phyloP scores from a whole-genome alignment of 371 early-diverging fungal species.

The Nematocida sp. region DNA sequence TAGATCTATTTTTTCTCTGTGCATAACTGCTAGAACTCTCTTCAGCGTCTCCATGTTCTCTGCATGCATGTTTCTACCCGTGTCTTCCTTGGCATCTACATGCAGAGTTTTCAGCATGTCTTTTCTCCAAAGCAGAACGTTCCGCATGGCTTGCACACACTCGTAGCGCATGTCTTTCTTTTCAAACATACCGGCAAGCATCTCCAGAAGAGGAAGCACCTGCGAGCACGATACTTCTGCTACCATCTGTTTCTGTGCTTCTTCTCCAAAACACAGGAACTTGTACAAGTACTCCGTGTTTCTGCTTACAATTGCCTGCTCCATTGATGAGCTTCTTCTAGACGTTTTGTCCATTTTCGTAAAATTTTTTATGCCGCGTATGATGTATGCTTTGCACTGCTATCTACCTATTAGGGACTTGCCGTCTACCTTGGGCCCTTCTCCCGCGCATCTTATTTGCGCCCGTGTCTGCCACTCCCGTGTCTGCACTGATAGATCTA shows the following conservation, averaged over 20 bases:
- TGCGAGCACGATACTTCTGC: neutral
- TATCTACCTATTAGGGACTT: neutral
- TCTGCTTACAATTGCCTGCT: conserved; percentile 46
- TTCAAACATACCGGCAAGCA: conserved; percentile 30
- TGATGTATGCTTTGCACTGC: no score
- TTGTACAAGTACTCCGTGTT: conserved; percentile 33
- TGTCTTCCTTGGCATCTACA: neutral
- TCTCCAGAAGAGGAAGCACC: conserved; percentile 27
- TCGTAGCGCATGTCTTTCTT: conserved; percentile 49
- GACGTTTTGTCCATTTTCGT: conserved; percentile 12
- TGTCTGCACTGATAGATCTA: no score
- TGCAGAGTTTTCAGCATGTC: conserved; percentile 1
- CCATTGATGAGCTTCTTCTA: conserved; percentile 5
- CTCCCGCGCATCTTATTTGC: no score
- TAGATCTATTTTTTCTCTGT: conserved; percentile 42
- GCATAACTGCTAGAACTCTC: conserved; percentile 14
- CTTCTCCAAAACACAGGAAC: conserved; percentile 27
- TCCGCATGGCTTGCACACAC: neutral
- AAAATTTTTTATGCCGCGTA: conserved; percentile 2
- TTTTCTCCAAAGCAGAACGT: conserved; percentile 28
- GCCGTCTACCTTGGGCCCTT: neutral
- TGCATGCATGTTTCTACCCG: neutral
- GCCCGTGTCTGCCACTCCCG: no score
- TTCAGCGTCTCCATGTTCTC: conserved; percentile 12
- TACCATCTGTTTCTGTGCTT: conserved; percentile 22